Base-by-base conservation (phyloP, 129 eudicot genomes). In the Mikania micrantha region DNA sequence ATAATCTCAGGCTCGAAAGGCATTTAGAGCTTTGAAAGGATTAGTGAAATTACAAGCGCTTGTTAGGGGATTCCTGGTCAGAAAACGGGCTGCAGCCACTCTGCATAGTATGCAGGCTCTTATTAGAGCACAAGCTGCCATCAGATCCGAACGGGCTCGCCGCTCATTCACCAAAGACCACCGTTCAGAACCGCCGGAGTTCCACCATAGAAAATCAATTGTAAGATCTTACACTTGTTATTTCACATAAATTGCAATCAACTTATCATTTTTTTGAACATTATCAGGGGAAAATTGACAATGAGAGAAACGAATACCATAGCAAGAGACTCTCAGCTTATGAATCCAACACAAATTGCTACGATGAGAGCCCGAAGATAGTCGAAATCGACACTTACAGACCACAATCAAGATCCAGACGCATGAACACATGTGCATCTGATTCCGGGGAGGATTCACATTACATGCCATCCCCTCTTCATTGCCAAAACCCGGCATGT, bases 71-170 rank as follows among this genome's bases (percentile, higher is more conserved):
- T 92, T 78, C 78, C 82, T 92, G 48, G 98, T 92, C 0, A 69
- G 98, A 60, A 88, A 92, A 61, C 71, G 92, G 62, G 91, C 98
- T 5, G 85, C 98, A 11, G 96, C 96, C 6, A 92, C 98, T 75
- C 84, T 92, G 17, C 85, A 75, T 41, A 88, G 98, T 76, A 92
- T 92, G 98, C 98, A 92, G 72, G 98, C 96, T 71, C 89, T 92
- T 19, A 62, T 88, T 29, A 76, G 96, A 72, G 98, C 96, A 69
- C 97, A 91, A 29, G 79, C 90, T 0, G 70, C 90, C 2, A 80
- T 67, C 19, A 73, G 97, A 65, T 74, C 89, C 47, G 87, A 83
- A 56, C 52, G 95, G 71, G 95, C 95, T 34, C 87, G 87, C 1
- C 90, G 82, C 36, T 79, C 87, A 0, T 74, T 84, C 66, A 80